phyloP scores from a whole-genome alignment of 2,329 filamentous ascomycete genomes.

The Aspergillus fijiensis region DNA sequence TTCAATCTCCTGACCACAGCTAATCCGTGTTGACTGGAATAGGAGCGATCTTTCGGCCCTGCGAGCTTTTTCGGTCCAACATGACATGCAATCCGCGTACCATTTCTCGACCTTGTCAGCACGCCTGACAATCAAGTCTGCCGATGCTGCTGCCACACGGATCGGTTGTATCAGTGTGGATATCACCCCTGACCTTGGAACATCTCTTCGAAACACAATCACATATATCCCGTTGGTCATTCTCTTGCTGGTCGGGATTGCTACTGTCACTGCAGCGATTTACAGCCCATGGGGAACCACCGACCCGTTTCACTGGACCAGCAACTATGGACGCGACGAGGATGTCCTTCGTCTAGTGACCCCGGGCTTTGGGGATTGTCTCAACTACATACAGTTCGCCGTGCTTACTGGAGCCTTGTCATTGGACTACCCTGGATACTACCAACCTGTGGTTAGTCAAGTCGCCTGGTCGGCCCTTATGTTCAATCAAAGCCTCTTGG shows the following conservation, averaged over 20 bases:
- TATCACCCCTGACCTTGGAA: slow-evolving; percentile 79
- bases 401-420: slow-evolving; percentile 83
- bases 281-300: slow-evolving; percentile 92
- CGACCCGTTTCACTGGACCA: slow-evolving; percentile 93
- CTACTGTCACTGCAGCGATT: slow-evolving; percentile 79
- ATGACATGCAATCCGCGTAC: slow-evolving; percentile 78
- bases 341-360: slow-evolving; percentile 90
- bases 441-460: slow-evolving; percentile 86
- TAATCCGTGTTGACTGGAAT: slow-evolving; percentile 2
- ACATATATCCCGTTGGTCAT: slow-evolving; percentile 76
- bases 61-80: slow-evolving; percentile 70
- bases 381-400: slow-evolving; percentile 95
- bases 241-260: slow-evolving; percentile 74
- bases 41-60: slow-evolving; percentile 53
- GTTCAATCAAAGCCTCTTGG: slow-evolving; percentile 89
- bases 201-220: slow-evolving; percentile 64
- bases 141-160: slow-evolving; percentile 61
- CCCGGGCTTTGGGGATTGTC: slow-evolving; percentile 91
- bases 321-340: slow-evolving; percentile 92
- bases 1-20: not conserved
- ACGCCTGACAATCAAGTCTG: slow-evolving; percentile 72
- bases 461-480: slow-evolving; percentile 85
- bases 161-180: slow-evolving; percentile 80
- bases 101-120: slow-evolving; percentile 79
- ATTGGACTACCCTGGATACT: slow-evolving; percentile 89